These are phyloP conservation scores for Vigna radiata DNA, from an alignment of 306 rosid species.

Conservation along the genomic window DNA sequence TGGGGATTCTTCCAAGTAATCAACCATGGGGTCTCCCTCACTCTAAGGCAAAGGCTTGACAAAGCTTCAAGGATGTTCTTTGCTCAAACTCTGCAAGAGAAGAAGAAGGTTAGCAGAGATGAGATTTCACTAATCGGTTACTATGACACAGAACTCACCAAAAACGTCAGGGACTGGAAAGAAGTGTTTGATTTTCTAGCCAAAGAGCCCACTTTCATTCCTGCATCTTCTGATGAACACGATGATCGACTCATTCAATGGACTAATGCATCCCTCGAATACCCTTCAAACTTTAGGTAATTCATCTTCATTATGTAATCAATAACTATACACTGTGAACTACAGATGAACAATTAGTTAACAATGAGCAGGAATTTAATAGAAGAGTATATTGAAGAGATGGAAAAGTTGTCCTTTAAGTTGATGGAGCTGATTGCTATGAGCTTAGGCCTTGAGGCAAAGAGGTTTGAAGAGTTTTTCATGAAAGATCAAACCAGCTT, in stretches of 20 bases:
- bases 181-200: constrained; percentile 57
- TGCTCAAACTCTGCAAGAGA: constrained; percentile 63
- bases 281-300: constrained; percentile 12
- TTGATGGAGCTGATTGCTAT: constrained; percentile 62
- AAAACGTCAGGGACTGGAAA: neutral
- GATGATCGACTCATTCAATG: neutral
- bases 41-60: constrained; percentile 44
- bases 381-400: constrained; percentile 57
- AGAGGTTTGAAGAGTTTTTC: constrained; percentile 56
- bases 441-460: constrained; percentile 63
- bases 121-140: constrained; percentile 52
- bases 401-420: constrained; percentile 54
- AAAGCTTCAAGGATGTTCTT: constrained; percentile 58
- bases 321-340: too few species aligned
- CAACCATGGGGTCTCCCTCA: constrained; percentile 61
- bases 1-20: constrained; percentile 59
- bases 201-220: neutral
- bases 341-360: too few species aligned
- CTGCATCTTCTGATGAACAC: constrained; percentile 34
- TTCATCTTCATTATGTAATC: neutral
- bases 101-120: constrained; percentile 57
- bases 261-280: neutral
- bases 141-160: constrained; percentile 40
- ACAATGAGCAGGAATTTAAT: constrained; percentile 41
- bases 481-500: constrained; percentile 58